Conservation (phyloP, 768 basidiomycete species). For the Rhizopogon vulgaris region DNA sequence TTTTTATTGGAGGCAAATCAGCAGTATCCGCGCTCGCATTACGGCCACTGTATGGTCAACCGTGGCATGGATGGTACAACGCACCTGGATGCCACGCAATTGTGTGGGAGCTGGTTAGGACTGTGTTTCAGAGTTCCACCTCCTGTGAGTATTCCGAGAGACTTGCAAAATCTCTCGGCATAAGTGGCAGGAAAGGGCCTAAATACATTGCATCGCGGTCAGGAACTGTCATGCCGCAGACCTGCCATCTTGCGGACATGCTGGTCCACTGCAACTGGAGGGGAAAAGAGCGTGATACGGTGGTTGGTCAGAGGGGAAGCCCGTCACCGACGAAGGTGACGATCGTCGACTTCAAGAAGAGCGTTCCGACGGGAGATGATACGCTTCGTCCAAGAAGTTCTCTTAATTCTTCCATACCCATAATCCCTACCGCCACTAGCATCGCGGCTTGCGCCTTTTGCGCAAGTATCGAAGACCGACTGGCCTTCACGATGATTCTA, state of each 20-base stretch:
- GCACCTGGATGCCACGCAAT: constrained; percentile 24
- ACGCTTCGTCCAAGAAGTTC: constrained; percentile 1
- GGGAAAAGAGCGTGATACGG: constrained; percentile 7
- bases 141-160: constrained; percentile 11
- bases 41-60: constrained; percentile 20
- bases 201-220: constrained; percentile 71
- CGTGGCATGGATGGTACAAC: constrained; percentile 30
- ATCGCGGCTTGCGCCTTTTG: constrained; percentile 14
- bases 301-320: constrained; percentile 4
- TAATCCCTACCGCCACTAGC: constrained; percentile 17
- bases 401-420: constrained; percentile 9
- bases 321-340: constrained; percentile 9
- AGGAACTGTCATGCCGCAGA: constrained; percentile 44
- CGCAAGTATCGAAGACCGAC: constrained; percentile 19
- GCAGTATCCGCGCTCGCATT: constrained; percentile 24
- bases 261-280: constrained; percentile 15
- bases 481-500: constrained; percentile 20
- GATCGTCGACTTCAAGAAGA: background rate
- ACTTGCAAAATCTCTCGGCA: constrained; percentile 14
- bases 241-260: constrained; percentile 51
- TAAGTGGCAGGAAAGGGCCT: constrained; percentile 29
- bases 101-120: constrained; percentile 13
- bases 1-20: constrained; percentile 26
- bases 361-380: background rate
- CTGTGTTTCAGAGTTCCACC: constrained; percentile 9